Evolutionary conservation across 257 asterid genomes (phyloP).

Genomic region (Lycium ferocissimum): DNA sequence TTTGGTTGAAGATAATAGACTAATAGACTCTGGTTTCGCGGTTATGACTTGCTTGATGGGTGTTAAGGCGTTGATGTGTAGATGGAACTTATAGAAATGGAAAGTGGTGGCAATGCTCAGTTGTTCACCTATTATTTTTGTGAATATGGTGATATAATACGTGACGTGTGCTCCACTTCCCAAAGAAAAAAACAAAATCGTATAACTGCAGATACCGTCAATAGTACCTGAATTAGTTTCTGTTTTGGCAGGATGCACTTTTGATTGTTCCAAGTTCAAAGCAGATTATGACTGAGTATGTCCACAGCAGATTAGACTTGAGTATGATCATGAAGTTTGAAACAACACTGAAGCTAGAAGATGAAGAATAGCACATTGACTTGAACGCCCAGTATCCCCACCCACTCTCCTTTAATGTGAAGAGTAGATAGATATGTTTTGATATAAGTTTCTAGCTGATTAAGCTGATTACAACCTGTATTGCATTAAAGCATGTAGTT

Average conservation of each 20-base stretch:
- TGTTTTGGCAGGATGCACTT: neutral
- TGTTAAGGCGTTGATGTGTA: neutral
- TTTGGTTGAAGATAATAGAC: neutral
- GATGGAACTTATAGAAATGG: neutral
- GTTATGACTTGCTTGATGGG: neutral
- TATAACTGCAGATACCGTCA: neutral
- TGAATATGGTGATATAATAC: neutral
- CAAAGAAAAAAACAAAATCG: neutral
- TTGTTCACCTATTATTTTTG: neutral
- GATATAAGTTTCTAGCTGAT: neutral
- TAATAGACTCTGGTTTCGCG: neutral
- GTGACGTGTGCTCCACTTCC: neutral
- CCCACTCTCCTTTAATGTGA: conserved; percentile 15
- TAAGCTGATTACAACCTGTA: neutral
- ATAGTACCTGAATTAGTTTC: conserved; percentile 5
- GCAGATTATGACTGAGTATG: neutral
- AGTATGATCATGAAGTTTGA: neutral
- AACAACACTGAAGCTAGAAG: neutral
- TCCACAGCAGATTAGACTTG: no score
- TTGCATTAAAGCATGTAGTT: neutral
- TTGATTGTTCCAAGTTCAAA: neutral
- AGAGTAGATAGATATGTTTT: neutral
- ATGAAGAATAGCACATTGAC: conserved; percentile 1
- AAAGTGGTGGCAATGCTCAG: neutral
- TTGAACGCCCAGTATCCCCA: neutral